Evolutionary conservation across 306 rosid genomes (phyloP).

Genomic region (Mimosa pudica): DNA sequence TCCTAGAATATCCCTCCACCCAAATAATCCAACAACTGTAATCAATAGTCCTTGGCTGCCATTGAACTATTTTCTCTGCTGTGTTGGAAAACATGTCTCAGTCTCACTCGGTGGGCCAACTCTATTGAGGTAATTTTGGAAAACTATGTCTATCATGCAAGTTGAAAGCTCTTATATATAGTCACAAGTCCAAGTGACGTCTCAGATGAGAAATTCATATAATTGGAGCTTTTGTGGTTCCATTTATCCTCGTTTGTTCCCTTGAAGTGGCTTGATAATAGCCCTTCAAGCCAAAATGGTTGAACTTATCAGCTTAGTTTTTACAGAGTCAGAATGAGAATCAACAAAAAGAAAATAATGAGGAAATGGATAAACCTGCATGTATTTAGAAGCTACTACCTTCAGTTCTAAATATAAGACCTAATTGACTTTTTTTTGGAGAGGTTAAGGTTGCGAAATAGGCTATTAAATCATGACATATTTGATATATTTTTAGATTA

Average conservation of each 20-base stretch:
- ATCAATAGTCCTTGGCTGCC: too few species aligned
- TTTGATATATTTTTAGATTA: too few species aligned
- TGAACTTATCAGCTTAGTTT: not conserved
- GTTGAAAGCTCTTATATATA: constrained; percentile 58
- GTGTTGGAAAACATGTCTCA: too few species aligned
- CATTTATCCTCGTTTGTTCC: constrained; percentile 78
- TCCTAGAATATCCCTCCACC: too few species aligned
- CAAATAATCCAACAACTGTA: too few species aligned
- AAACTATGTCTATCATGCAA: constrained; percentile 38
- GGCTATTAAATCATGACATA: too few species aligned
- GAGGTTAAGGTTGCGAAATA: too few species aligned
- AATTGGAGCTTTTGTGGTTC: constrained; percentile 89
- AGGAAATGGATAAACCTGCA: constrained; percentile 48
- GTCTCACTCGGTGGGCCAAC: too few species aligned
- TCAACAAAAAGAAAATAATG: constrained; percentile 6
- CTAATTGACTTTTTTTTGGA: too few species aligned
- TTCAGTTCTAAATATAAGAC: too few species aligned
- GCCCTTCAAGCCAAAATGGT: constrained; percentile 34
- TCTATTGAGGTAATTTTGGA: not conserved
- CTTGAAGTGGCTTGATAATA: constrained; percentile 78
- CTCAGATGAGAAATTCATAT: constrained; percentile 71
- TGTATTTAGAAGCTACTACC: constrained; percentile 47
- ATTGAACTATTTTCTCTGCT: too few species aligned
- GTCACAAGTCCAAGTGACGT: constrained; percentile 81
- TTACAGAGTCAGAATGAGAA: not conserved